Conservation (phyloP, 768 basidiomycete species). For the Mycena albidolilacea region DNA sequence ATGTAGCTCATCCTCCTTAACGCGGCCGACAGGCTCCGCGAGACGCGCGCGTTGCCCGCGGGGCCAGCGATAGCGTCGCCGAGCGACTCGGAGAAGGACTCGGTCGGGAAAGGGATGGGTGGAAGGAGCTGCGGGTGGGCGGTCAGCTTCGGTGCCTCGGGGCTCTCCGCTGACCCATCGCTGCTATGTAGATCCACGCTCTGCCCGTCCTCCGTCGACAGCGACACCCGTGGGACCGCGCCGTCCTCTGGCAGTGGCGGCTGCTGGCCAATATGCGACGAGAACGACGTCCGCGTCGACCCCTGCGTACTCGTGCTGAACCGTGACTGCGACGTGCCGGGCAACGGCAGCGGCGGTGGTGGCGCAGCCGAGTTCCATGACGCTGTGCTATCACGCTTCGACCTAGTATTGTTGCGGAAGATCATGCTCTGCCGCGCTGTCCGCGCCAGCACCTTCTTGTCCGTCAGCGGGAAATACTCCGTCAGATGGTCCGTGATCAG, state of each 20-base stretch:
- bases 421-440: constrained; percentile 94
- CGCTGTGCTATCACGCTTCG: constrained; percentile 66
- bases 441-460: constrained; percentile 91
- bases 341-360: constrained; percentile 42
- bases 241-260: constrained; percentile 52
- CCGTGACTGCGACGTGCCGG: constrained; percentile 52
- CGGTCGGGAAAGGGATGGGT: constrained; percentile 83
- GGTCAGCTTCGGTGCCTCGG: constrained; percentile 39
- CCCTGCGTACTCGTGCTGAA: constrained; percentile 77
- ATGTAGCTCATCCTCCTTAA: constrained; percentile 83
- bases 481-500: constrained; percentile 95
- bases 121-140: constrained; percentile 76
- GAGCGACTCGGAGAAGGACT: constrained; percentile 87
- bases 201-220: constrained; percentile 81
- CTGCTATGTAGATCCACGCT: constrained; percentile 74
- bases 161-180: constrained; percentile 47
- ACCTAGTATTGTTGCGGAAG: constrained; percentile 60
- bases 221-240: constrained; percentile 75
- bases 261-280: constrained; percentile 51
- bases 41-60: constrained; percentile 41
- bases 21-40: constrained; percentile 59
- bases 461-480: constrained; percentile 95
- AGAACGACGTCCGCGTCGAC: constrained; percentile 63
- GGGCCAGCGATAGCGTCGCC: constrained; percentile 61
- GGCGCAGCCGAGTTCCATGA: constrained; percentile 59